Percentiles rank a stretch among this genome's conserved stretches.
Evolutionary conservation across 2,329 filamentous ascomycete genomes (phyloP).

Genomic region (Apiospora phragmitis): DNA sequence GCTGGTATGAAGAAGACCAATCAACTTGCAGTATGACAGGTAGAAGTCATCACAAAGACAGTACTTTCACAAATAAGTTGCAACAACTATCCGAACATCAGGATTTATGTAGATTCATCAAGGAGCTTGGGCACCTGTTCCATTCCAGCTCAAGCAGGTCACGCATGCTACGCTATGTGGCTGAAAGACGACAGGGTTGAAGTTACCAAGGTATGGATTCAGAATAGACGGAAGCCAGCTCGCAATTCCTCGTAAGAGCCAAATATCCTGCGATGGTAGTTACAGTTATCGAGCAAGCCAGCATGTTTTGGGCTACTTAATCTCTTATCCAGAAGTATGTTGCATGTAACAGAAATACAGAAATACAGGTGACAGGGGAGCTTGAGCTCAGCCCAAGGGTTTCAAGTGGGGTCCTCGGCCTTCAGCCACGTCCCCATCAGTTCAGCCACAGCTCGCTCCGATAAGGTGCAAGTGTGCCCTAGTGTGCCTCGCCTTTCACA

Average conservation of each 20-base stretch:
- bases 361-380: not conserved
- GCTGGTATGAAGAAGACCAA: not conserved
- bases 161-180: too few relatives aligned
- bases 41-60: not conserved
- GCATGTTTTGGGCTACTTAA: not conserved
- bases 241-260: too few relatives aligned
- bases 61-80: not conserved
- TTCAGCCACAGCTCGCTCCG: not conserved
- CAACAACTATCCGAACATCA: too few relatives aligned
- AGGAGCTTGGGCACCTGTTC: too few relatives aligned
- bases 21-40: not conserved
- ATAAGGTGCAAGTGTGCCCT: constrained; percentile 7
- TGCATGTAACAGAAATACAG: not conserved
- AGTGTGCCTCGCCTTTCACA: constrained; percentile 6
- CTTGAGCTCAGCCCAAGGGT: not conserved
- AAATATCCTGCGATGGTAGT: not conserved
- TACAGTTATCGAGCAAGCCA: not conserved
- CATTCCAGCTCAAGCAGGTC: too few relatives aligned
- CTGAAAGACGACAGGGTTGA: too few relatives aligned
- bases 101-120: too few relatives aligned
- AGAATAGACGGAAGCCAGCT: too few relatives aligned
- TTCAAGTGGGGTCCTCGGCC: not conserved
- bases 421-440: constrained; percentile 8
- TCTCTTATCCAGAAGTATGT: not conserved
- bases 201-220: too few relatives aligned